These are phyloP conservation scores for Silene noctiflora DNA, from an alignment of 179 eudicot species.

Conservation along the genomic window DNA sequence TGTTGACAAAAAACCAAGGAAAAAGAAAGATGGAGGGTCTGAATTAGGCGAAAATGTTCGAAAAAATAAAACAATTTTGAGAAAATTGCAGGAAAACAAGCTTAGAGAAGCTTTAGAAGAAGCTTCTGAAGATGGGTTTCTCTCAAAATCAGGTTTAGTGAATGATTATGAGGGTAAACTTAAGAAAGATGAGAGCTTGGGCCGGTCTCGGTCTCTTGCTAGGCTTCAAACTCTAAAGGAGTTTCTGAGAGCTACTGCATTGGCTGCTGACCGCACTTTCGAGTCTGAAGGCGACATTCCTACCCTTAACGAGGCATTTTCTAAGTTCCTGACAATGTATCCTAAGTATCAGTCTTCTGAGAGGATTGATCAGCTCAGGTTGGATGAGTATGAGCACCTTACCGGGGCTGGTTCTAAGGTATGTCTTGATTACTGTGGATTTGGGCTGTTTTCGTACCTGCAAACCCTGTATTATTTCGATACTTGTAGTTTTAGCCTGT, in stretches of 20 bases:
- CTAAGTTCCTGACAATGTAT: constrained; percentile 88
- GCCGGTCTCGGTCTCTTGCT: constrained; percentile 82
- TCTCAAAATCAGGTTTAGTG: constrained; percentile 54
- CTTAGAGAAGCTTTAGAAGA: constrained; percentile 96
- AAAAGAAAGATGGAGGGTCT: constrained; percentile 56
- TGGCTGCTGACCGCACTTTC: constrained; percentile 79
- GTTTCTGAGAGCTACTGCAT: constrained; percentile 89
- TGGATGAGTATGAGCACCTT: constrained; percentile 76
- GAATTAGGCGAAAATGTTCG: constrained; percentile 44
- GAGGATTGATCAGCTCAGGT: constrained; percentile 85
- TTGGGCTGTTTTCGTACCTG: constrained; percentile 90
- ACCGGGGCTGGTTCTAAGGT: constrained; percentile 71
- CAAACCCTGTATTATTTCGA: constrained; percentile 91
- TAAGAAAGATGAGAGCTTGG: constrained; percentile 66
- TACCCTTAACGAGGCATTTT: constrained; percentile 58
- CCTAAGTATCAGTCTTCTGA: constrained; percentile 89
- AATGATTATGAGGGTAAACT: constrained; percentile 52
- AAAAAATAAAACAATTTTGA: constrained; percentile 55
- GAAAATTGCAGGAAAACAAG: constrained; percentile 71
- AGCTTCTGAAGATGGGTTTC: constrained; percentile 96
- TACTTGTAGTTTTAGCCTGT: constrained; percentile 81
- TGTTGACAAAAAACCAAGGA: constrained; percentile 63
- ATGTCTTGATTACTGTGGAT: constrained; percentile 94
- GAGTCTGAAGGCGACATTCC: constrained; percentile 74
- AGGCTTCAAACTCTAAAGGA: constrained; percentile 74